Conservation (phyloP, 176 grass and related monocot genomes). For the Cenchrus americanus region DNA sequence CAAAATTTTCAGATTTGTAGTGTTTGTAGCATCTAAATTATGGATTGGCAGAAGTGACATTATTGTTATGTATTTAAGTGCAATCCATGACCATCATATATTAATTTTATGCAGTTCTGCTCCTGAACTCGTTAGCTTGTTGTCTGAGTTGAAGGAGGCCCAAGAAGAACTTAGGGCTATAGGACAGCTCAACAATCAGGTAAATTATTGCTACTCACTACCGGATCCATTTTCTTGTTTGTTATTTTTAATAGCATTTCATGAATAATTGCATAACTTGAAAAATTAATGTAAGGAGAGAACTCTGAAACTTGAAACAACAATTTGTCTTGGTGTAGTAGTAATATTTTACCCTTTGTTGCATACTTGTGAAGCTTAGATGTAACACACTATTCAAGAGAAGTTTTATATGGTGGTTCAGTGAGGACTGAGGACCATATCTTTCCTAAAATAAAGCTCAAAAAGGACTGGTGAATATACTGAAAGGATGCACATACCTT, state of each 20-base stretch:
- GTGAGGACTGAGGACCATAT: too few species aligned
- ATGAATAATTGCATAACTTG: not conserved
- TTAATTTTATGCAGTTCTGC: slow-evolving; percentile 73
- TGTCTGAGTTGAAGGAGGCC: slow-evolving; percentile 78
- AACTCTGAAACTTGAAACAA: slow-evolving; percentile 11
- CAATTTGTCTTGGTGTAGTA: not conserved
- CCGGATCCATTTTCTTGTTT: slow-evolving; percentile 18
- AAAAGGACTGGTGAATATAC: too few species aligned
- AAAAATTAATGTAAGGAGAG: not conserved
- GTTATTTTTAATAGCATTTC: not conserved
- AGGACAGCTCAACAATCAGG: slow-evolving; percentile 54
- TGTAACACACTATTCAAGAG: too few species aligned
- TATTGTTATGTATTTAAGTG: slow-evolving; percentile 28
- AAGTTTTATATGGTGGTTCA: too few species aligned
- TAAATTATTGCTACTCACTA: slow-evolving; percentile 45
- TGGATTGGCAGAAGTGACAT: not conserved
- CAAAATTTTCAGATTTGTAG: slow-evolving; percentile 16
- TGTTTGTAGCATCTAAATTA: slow-evolving; percentile 32
- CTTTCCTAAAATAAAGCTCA: too few species aligned
- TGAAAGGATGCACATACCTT: too few species aligned
- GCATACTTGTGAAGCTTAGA: too few species aligned
- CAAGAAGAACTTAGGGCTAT: slow-evolving; percentile 65
- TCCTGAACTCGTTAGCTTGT: slow-evolving; percentile 85
- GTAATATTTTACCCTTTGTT: not conserved
- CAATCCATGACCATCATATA: slow-evolving; percentile 24